phyloP scores from a whole-genome alignment of 257 asterid genomes.

The Catharanthus roseus region DNA sequence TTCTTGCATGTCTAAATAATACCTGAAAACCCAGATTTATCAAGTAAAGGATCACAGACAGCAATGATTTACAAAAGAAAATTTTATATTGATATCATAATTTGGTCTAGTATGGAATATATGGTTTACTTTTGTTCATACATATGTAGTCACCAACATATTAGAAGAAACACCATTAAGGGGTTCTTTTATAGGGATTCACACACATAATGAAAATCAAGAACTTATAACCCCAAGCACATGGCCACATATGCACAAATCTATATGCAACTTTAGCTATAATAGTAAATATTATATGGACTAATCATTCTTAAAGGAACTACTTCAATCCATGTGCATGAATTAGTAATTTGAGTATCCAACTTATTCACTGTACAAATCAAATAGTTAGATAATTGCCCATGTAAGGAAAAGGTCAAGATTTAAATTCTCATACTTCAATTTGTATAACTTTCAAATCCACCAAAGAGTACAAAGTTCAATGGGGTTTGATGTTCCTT shows the following conservation, averaged over 20 bases:
- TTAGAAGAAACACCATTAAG: background rate
- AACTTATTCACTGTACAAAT: too few relatives aligned
- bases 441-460: too few relatives aligned
- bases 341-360: background rate
- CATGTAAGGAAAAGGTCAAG: background rate
- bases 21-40: conserved; percentile 51
- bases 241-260: background rate
- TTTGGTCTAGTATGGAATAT: background rate
- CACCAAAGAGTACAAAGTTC: background rate
- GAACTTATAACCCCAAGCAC: too few relatives aligned
- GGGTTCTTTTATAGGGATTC: background rate
- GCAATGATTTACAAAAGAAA: background rate
- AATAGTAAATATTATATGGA: background rate
- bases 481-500: background rate
- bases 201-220: background rate
- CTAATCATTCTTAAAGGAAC: background rate
- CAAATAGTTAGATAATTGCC: background rate
- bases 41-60: conserved; percentile 18
- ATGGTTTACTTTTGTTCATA: background rate
- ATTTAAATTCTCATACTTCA: background rate
- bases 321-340: background rate
- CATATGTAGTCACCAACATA: background rate
- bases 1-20: conserved; percentile 92
- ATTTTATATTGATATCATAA: conserved; percentile 8
- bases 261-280: too few relatives aligned